These are phyloP conservation scores for Kluyveromyces aestuarii DNA, from an alignment of 805 yeast genomes.

Conservation along the genomic window DNA sequence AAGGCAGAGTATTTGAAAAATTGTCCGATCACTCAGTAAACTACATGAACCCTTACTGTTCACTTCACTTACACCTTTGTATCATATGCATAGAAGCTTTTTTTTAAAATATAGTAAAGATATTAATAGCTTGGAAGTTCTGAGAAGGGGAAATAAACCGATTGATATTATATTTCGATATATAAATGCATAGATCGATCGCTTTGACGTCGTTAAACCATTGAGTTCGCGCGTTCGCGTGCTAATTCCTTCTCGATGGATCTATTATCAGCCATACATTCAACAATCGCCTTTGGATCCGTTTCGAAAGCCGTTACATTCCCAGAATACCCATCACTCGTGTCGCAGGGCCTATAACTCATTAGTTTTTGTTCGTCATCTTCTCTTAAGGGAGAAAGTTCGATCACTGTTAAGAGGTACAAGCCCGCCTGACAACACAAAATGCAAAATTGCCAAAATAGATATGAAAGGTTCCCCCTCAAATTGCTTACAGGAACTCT, in stretches of 20 bases:
- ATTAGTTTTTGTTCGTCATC: neutral
- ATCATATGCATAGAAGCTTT: neutral
- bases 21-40: constrained; percentile 62
- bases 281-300: constrained; percentile 19
- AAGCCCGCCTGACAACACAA: constrained; percentile 20
- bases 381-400: neutral
- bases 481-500: constrained; percentile 26
- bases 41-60: constrained; percentile 1
- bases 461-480: constrained; percentile 25
- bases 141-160: neutral
- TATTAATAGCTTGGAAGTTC: neutral
- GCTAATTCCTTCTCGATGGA: neutral
- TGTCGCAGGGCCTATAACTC: neutral
- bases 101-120: too few relatives aligned
- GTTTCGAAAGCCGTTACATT: constrained; percentile 29
- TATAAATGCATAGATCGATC: constrained; percentile 3
- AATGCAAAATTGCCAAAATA: constrained; percentile 20
- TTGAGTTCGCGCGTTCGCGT: neutral
- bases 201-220: neutral
- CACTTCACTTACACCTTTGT: neutral
- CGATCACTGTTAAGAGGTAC: constrained; percentile 13
- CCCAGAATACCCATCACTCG: constrained; percentile 41
- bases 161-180: constrained; percentile 3
- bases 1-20: constrained; percentile 73
- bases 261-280: neutral